Conservation (phyloP, 805 yeast genomes). For the Phaffomyces antillensis region DNA sequence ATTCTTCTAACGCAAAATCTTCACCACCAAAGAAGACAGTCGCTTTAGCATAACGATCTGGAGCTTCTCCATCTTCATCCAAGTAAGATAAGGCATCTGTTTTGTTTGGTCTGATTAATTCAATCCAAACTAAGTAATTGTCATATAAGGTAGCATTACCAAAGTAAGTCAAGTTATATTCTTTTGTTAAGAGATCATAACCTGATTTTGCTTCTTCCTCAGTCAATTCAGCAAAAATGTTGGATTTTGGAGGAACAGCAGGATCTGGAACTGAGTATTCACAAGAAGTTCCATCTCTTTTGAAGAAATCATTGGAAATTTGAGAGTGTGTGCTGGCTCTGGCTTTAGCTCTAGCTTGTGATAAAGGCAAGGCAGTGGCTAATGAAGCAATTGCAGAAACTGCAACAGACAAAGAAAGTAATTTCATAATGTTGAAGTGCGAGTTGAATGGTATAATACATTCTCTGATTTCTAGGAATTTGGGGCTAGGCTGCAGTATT, state of each 20-base stretch:
- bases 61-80: conserved; percentile 16
- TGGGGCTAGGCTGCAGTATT: too few relatives aligned
- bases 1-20: conserved; percentile 15
- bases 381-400: background rate
- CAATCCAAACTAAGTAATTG: conserved; percentile 21
- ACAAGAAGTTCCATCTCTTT: background rate
- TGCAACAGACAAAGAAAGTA: background rate
- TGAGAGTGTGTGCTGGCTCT: background rate
- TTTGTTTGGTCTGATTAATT: conserved; percentile 21
- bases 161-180: conserved; percentile 15
- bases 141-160: conserved; percentile 18
- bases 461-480: too few relatives aligned
- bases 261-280: conserved; percentile 10
- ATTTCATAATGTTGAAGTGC: background rate
- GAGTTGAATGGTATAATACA: too few relatives aligned
- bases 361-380: background rate
- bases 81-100: conserved; percentile 20
- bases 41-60: conserved; percentile 19
- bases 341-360: conserved; percentile 1
- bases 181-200: conserved; percentile 9
- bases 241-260: conserved; percentile 12
- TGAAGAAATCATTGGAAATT: background rate
- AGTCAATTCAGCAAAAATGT: conserved; percentile 19
- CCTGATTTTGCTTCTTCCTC: conserved; percentile 16
- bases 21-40: conserved; percentile 21